These are phyloP conservation scores for Stephania yunnanensis DNA, from an alignment of 164 flowering plant species.

Conservation along the genomic window DNA sequence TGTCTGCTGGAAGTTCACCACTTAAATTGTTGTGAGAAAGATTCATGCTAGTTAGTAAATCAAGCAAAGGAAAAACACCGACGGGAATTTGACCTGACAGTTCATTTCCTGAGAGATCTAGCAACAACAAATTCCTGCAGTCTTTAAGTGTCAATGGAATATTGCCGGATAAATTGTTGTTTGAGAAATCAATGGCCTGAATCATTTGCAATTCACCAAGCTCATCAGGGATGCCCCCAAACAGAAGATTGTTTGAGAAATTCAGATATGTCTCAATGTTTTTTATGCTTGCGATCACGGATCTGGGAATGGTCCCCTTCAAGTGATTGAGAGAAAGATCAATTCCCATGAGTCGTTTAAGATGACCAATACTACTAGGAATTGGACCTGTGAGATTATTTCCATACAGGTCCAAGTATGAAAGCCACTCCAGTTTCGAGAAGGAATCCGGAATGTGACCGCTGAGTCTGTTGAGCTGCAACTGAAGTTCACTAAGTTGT, in stretches of 20 bases:
- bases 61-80: slow-evolving; percentile 25
- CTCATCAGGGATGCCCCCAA: slow-evolving; percentile 52
- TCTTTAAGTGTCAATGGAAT: slow-evolving; percentile 44
- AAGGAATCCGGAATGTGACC: slow-evolving; percentile 54
- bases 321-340: slow-evolving; percentile 72
- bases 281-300: slow-evolving; percentile 38
- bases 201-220: slow-evolving; percentile 61
- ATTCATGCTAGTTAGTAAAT: slow-evolving; percentile 40
- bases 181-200: slow-evolving; percentile 65
- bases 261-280: slow-evolving; percentile 45
- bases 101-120: slow-evolving; percentile 60
- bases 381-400: slow-evolving; percentile 65
- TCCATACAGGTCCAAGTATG: slow-evolving; percentile 46
- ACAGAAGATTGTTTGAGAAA: slow-evolving; percentile 52
- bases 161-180: slow-evolving; percentile 58
- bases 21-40: slow-evolving; percentile 51
- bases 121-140: slow-evolving; percentile 48
- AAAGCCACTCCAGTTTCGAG: slow-evolving; percentile 50
- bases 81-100: slow-evolving; percentile 43
- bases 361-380: slow-evolving; percentile 40
- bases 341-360: slow-evolving; percentile 31
- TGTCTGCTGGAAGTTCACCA: slow-evolving; percentile 41
- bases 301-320: slow-evolving; percentile 48
- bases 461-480: slow-evolving; percentile 42
- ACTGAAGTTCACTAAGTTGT: slow-evolving; percentile 35